Evolutionary conservation across 225 moss, liverwort and hornwort genomes (phyloP).

Genomic region (Sphagnum tenellum): DNA sequence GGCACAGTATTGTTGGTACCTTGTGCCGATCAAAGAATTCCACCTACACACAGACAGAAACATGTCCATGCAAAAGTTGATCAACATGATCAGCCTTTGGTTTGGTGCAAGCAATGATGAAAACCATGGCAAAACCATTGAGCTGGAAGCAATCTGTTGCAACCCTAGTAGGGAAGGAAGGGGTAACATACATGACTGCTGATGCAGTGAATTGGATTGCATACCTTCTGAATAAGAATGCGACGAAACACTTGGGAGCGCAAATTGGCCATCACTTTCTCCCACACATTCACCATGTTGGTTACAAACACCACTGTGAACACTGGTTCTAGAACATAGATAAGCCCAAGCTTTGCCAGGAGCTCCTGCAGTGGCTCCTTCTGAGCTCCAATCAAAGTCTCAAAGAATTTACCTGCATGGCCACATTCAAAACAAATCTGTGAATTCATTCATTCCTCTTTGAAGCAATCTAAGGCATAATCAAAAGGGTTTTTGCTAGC

Average conservation of each 20-base stretch:
- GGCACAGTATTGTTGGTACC: constrained; percentile 27
- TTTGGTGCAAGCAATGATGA: neutral
- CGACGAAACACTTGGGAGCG: constrained; percentile 84
- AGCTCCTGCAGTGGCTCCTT: constrained; percentile 60
- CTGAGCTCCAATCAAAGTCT: constrained; percentile 78
- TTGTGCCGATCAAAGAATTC: constrained; percentile 98
- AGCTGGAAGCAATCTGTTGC: too few relatives aligned
- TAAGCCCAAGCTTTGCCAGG: constrained; percentile 48
- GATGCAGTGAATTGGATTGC: neutral
- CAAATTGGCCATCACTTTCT: constrained; percentile 92
- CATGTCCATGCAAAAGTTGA: constrained; percentile 16
- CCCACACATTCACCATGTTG: constrained; percentile 95
- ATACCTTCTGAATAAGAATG: constrained; percentile 91
- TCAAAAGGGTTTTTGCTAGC: too few relatives aligned
- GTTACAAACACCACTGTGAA: constrained; percentile 89
- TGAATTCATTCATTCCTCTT: neutral
- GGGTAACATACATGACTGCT: too few relatives aligned
- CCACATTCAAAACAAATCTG: constrained; percentile 1
- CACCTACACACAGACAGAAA: constrained; percentile 52
- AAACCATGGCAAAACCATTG: neutral
- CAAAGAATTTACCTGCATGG: constrained; percentile 79
- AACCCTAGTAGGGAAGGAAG: too few relatives aligned
- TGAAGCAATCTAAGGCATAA: too few relatives aligned
- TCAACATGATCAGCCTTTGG: too few relatives aligned
- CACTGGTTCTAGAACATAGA: constrained; percentile 79